These are phyloP conservation scores for Trichodelitschia bisporula DNA, from an alignment of 495 filamentous ascomycete species.

Conservation along the genomic window DNA sequence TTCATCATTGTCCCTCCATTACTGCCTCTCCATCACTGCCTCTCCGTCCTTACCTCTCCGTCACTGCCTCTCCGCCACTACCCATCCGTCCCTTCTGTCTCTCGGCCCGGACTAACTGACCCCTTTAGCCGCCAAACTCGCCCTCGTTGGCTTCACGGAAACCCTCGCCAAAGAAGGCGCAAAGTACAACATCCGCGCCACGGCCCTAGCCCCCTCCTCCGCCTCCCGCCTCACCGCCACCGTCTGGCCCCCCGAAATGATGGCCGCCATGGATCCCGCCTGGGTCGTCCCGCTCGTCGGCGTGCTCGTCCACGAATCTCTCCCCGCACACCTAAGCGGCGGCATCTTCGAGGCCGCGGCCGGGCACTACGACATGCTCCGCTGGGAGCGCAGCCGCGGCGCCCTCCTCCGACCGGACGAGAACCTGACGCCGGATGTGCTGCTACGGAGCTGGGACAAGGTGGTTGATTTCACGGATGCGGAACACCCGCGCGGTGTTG, in stretches of 20 bases:
- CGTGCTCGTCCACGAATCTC: conserved; percentile 4
- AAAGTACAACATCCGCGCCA: conserved; percentile 7
- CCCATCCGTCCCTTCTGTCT: no score
- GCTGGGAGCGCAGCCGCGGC: conserved; percentile 6
- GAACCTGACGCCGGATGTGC: conserved; percentile 3
- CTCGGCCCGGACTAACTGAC: no score
- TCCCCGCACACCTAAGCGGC: conserved; percentile 3
- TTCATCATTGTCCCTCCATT: neutral
- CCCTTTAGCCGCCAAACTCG: conserved; percentile 5
- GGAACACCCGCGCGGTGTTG: conserved; percentile 2
- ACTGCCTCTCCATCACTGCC: neutral
- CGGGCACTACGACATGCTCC: conserved; percentile 5
- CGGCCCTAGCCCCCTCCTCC: conserved; percentile 4
- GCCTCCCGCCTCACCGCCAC: conserved; percentile 4
- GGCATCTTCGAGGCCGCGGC: conserved; percentile 7
- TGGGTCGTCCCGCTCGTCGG: conserved; percentile 5
- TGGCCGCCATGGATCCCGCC: conserved; percentile 3
- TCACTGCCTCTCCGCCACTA: no score
- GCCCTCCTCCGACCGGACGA: conserved; percentile 6
- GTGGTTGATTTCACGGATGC: conserved; percentile 4
- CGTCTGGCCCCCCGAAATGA: conserved; percentile 6
- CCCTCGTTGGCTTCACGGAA: conserved; percentile 6
- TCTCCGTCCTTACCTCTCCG: neutral
- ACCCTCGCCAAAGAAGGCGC: conserved; percentile 6
- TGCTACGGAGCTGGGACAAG: conserved; percentile 5